Percentiles rank a stretch among this genome's conserved stretches.
phyloP scores from a whole-genome alignment of 805 yeast genomes.

The Yarrowia hollandica region DNA sequence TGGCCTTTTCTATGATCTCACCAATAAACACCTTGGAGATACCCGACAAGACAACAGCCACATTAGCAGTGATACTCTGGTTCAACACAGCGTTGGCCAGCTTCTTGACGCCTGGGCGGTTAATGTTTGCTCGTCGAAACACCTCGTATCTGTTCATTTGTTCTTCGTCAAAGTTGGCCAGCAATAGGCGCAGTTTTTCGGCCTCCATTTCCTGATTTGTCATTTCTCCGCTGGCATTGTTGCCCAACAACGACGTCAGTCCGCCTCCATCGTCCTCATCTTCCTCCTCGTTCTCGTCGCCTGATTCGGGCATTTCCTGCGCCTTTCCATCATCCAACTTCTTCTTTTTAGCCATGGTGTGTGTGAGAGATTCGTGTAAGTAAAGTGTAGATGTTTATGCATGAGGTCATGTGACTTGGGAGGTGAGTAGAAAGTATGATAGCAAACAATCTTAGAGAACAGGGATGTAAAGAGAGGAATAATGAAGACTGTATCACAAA shows the following conservation, averaged over 20 bases:
- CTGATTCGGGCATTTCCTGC: constrained; percentile 37
- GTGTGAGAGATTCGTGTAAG: neutral
- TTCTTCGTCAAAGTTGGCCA: constrained; percentile 72
- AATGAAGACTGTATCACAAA: no score
- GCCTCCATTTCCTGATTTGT: constrained; percentile 38
- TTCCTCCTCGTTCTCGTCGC: constrained; percentile 30
- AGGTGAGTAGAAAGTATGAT: neutral
- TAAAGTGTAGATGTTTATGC: neutral
- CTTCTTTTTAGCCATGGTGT: constrained; percentile 10
- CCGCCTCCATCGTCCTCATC: constrained; percentile 24
- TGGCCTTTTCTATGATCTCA: constrained; percentile 80
- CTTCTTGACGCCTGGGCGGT: constrained; percentile 74
- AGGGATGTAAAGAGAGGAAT: neutral
- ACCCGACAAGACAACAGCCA: constrained; percentile 81
- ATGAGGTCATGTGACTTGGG: neutral
- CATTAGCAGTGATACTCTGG: constrained; percentile 75
- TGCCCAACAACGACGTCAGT: constrained; percentile 16
- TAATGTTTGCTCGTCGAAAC: constrained; percentile 73
- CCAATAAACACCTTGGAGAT: constrained; percentile 87
- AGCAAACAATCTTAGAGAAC: neutral
- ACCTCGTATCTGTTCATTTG: constrained; percentile 88
- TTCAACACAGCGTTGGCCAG: constrained; percentile 76
- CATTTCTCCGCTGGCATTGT: constrained; percentile 22
- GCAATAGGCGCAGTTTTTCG: constrained; percentile 50
- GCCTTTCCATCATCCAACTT: constrained; percentile 26